A percentile compares a stretch with the other conserved stretches of the same genome.
Conservation (phyloP, 495 filamentous ascomycete genomes). For the Opeltia flavorubescens region DNA sequence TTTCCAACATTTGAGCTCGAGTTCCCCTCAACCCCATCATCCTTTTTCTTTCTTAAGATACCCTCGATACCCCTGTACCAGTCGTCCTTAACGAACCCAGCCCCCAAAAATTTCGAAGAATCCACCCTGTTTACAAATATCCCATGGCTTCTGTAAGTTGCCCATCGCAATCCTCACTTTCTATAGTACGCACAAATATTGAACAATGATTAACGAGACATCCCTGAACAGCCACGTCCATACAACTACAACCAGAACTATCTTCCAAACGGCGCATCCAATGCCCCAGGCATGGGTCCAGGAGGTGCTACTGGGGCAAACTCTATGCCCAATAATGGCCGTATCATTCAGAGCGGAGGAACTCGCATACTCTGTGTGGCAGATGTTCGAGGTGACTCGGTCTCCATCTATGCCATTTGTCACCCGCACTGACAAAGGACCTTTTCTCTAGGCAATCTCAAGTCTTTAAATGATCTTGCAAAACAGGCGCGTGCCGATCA, state of each 20-base stretch:
- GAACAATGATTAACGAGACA: too few relatives aligned
- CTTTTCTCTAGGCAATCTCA: constrained; percentile 62
- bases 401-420: neutral
- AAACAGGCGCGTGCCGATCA: constrained; percentile 85
- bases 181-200: too few relatives aligned
- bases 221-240: constrained; percentile 8
- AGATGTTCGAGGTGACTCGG: constrained; percentile 76
- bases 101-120: neutral
- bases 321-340: constrained; percentile 51
- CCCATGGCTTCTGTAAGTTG: constrained; percentile 16
- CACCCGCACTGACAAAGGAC: neutral
- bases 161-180: too few relatives aligned
- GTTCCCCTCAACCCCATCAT: neutral
- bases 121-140: neutral
- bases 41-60: neutral
- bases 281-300: constrained; percentile 17
- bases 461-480: constrained; percentile 90
- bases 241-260: constrained; percentile 15
- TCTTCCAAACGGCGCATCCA: constrained; percentile 15
- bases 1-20: neutral
- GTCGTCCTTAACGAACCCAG: neutral
- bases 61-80: neutral
- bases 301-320: constrained; percentile 24
- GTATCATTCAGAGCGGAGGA: constrained; percentile 71
- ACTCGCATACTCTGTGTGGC: constrained; percentile 88